These are phyloP conservation scores for Hyaloperonospora arabidopsidis DNA, from an alignment of 352 stramenopile species.

Conservation along the genomic window DNA sequence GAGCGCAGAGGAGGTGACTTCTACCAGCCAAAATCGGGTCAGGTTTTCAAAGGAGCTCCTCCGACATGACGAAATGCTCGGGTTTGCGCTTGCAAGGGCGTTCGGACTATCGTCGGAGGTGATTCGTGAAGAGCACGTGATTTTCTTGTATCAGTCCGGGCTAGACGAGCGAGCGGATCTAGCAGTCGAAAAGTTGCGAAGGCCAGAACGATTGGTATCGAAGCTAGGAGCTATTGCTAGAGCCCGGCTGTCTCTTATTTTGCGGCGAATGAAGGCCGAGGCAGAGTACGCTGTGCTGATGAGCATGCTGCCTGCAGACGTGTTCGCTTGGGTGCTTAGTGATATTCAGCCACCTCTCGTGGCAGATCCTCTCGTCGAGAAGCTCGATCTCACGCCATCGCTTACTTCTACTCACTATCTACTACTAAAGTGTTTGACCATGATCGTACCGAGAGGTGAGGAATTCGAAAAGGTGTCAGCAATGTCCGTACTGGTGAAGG, in stretches of 20 bases:
- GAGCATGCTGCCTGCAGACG: constrained; percentile 71
- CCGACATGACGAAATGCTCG: constrained; percentile 51
- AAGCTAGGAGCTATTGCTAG: constrained; percentile 61
- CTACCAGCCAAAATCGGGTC: constrained; percentile 42
- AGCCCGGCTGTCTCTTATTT: constrained; percentile 59
- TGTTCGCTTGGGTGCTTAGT: constrained; percentile 66
- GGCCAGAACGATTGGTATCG: constrained; percentile 47
- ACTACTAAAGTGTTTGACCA: constrained; percentile 53
- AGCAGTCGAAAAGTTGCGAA: constrained; percentile 66
- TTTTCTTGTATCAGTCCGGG: constrained; percentile 76
- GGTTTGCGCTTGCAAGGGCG: constrained; percentile 60
- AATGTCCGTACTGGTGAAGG: constrained; percentile 82
- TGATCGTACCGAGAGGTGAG: constrained; percentile 33
- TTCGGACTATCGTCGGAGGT: constrained; percentile 64
- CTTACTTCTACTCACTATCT: constrained; percentile 71
- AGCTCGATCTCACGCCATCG: constrained; percentile 59
- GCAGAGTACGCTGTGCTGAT: constrained; percentile 72
- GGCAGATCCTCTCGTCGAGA: constrained; percentile 51
- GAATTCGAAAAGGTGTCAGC: constrained; percentile 61
- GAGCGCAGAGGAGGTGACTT: constrained; percentile 20
- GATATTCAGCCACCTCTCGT: constrained; percentile 45
- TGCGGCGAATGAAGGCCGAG: constrained; percentile 70
- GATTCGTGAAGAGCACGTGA: constrained; percentile 70
- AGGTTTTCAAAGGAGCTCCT: constrained; percentile 68
- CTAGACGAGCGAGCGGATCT: constrained; percentile 61